Evolutionary conservation across 2,329 filamentous ascomycete genomes (phyloP).

Genomic region (Alternaria angustiovoidea): DNA sequence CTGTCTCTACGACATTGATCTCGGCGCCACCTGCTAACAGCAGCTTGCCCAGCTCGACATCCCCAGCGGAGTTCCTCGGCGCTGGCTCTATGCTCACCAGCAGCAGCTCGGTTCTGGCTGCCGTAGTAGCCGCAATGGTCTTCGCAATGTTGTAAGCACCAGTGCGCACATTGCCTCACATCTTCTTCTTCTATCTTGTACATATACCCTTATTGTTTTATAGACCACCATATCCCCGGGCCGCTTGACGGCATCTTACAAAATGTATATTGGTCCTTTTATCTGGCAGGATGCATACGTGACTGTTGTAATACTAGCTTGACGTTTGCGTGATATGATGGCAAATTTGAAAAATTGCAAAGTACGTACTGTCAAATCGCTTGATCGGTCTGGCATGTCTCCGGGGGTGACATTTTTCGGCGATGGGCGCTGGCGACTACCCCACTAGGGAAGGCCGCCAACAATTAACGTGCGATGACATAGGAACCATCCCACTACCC

Average conservation of each 20-base stretch:
- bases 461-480: constrained; percentile 34
- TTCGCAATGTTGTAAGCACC: constrained; percentile 32
- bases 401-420: background rate
- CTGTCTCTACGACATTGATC: constrained; percentile 22
- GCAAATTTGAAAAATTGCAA: background rate
- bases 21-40: constrained; percentile 35
- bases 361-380: background rate
- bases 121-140: constrained; percentile 27
- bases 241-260: constrained; percentile 1
- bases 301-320: background rate
- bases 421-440: constrained; percentile 6
- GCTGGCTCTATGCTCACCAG: constrained; percentile 21
- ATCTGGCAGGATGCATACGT: background rate
- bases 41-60: constrained; percentile 25
- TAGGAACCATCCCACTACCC: constrained; percentile 22
- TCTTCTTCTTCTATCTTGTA: constrained; percentile 12
- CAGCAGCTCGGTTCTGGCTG: constrained; percentile 30
- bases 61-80: constrained; percentile 34
- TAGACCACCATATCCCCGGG: constrained; percentile 13
- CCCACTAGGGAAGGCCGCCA: constrained; percentile 23
- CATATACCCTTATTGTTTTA: constrained; percentile 13
- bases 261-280: constrained; percentile 7
- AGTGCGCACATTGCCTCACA: constrained; percentile 15
- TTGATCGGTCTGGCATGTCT: background rate
- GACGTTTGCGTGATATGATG: background rate